Conservation (phyloP, 768 basidiomycete genomes). For the Daedaleopsis nitida region DNA sequence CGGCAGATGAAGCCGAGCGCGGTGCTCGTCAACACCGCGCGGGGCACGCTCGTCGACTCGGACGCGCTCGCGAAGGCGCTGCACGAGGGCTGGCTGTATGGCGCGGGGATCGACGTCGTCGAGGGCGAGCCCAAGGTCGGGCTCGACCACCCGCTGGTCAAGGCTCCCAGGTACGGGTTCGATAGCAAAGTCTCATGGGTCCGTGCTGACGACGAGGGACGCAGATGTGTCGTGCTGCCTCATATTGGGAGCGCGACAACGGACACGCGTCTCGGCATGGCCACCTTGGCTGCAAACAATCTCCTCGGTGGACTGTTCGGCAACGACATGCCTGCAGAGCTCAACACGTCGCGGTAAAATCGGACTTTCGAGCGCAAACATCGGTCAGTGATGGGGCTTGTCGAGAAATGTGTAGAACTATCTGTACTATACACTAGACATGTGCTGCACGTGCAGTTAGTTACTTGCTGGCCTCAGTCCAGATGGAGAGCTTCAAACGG, state of each 20-base stretch:
- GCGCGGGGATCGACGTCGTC: slow-evolving; percentile 91
- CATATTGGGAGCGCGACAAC: slow-evolving; percentile 91
- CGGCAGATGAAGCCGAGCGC: slow-evolving; percentile 82
- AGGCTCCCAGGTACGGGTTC: slow-evolving; percentile 59
- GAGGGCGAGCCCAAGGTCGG: slow-evolving; percentile 85
- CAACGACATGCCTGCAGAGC: slow-evolving; percentile 56
- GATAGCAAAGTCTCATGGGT: background rate
- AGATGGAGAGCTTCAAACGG: background rate
- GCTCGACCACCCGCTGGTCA: slow-evolving; percentile 77
- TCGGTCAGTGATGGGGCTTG: no score
- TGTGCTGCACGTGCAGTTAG: no score
- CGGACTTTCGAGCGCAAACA: background rate
- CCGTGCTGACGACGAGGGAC: background rate
- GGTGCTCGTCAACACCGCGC: slow-evolving; percentile 81
- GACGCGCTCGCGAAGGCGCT: slow-evolving; percentile 85
- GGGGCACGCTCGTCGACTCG: slow-evolving; percentile 90
- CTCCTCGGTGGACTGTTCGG: slow-evolving; percentile 58
- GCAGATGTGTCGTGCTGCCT: slow-evolving; percentile 79
- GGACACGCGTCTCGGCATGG: slow-evolving; percentile 86
- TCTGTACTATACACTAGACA: no score
- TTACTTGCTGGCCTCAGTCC: no score
- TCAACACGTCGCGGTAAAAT: slow-evolving; percentile 21
- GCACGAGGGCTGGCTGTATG: slow-evolving; percentile 79
- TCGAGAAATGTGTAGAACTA: no score
- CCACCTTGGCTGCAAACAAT: slow-evolving; percentile 70